Evolutionary conservation across 1,139 yeast genomes (phyloP).

Genomic region (Eremothecium gossypii): DNA sequence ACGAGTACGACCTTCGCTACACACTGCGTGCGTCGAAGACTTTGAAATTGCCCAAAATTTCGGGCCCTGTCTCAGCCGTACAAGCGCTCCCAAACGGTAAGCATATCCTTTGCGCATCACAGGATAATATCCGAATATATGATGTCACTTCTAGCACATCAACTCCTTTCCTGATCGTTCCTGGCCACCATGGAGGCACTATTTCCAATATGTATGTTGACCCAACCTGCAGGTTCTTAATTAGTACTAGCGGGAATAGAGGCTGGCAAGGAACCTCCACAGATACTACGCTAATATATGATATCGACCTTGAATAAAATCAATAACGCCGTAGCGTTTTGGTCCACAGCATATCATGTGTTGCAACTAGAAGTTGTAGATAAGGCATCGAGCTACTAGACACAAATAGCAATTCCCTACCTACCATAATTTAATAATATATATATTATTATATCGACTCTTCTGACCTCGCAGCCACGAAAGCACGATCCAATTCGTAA

Average conservation of each 20-base stretch:
- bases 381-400: no score
- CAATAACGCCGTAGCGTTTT: no score
- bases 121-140: slow-evolving; percentile 81
- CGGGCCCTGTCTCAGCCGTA: slow-evolving; percentile 86
- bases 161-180: slow-evolving; percentile 45
- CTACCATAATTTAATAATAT: no score
- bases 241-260: slow-evolving; percentile 87
- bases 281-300: slow-evolving; percentile 74
- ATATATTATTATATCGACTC: no score
- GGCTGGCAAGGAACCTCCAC: slow-evolving; percentile 88
- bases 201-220: slow-evolving; percentile 66
- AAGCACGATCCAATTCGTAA: no score
- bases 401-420: no score
- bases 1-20: slow-evolving; percentile 69
- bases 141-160: slow-evolving; percentile 43
- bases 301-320: slow-evolving; percentile 37
- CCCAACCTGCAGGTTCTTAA: slow-evolving; percentile 77
- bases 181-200: slow-evolving; percentile 61
- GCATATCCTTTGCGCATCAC: slow-evolving; percentile 78
- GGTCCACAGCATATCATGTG: no score
- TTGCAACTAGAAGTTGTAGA: no score
- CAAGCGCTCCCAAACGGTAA: slow-evolving; percentile 72
- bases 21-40: slow-evolving; percentile 46
- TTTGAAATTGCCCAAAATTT: slow-evolving; percentile 71
- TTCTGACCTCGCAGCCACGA: no score